phyloP scores from a whole-genome alignment of 164 flowering plant species.

The Stephania cephalantha region DNA sequence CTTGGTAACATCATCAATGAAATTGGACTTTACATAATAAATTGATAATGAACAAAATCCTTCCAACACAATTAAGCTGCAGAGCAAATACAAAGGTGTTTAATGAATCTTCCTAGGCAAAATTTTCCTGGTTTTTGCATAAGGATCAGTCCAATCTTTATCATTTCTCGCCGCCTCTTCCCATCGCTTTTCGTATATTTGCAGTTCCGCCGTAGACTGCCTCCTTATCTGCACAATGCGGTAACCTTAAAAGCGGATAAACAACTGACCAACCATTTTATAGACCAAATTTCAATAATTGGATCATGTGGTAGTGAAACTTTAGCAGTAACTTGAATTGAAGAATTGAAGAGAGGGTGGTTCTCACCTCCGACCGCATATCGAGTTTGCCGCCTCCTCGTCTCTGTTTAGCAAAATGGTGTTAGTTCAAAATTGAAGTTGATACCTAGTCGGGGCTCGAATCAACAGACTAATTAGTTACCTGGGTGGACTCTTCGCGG shows the following conservation, averaged over 20 bases:
- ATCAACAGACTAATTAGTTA: conserved; percentile 2
- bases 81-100: not conserved
- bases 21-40: too few species aligned
- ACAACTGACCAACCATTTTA: not conserved
- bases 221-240: conserved; percentile 58
- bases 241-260: not conserved
- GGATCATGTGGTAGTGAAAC: too few species aligned
- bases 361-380: conserved; percentile 61
- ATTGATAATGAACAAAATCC: too few species aligned
- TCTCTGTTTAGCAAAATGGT: conserved; percentile 27
- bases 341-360: not conserved
- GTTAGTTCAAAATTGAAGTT: not conserved
- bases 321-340: too few species aligned
- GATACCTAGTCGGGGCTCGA: not conserved
- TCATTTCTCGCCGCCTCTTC: conserved; percentile 65
- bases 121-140: not conserved
- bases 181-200: conserved; percentile 63
- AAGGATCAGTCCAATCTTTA: conserved; percentile 76
- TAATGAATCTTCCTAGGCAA: not conserved
- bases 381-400: conserved; percentile 32
- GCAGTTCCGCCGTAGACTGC: conserved; percentile 74
- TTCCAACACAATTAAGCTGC: not conserved
- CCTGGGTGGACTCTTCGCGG: conserved; percentile 16
- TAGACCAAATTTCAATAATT: not conserved
- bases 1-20: too few species aligned